Percentiles rank a stretch among this genome's conserved stretches.
Evolutionary conservation across 257 asterid species (phyloP).

Genomic region (Rhazya stricta): DNA sequence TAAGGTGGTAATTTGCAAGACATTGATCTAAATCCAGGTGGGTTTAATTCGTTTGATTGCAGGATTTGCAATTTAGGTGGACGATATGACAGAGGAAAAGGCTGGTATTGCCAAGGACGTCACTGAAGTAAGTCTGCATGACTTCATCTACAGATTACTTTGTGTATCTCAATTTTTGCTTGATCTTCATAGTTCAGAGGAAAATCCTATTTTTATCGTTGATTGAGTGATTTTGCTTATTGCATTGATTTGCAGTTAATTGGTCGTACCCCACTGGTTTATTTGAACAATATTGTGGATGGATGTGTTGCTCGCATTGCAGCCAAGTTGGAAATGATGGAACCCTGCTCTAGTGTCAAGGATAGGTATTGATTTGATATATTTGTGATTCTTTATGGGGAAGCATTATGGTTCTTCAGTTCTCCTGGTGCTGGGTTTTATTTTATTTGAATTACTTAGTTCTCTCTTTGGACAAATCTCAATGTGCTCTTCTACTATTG

Average conservation of each 20-base stretch:
- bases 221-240: not conserved
- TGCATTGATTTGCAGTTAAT: constrained; percentile 53
- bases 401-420: not conserved
- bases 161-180: constrained; percentile 2
- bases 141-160: constrained; percentile 11
- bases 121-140: constrained; percentile 61
- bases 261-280: constrained; percentile 92
- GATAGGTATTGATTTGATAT: constrained; percentile 57
- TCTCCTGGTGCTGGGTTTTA: constrained; percentile 2
- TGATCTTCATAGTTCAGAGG: not conserved
- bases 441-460: not conserved
- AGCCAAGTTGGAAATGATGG: constrained; percentile 95
- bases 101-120: constrained; percentile 84
- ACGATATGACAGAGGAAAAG: constrained; percentile 55
- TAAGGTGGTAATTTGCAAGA: not conserved
- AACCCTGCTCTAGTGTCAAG: constrained; percentile 98
- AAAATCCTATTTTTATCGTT: not conserved
- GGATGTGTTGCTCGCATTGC: constrained; percentile 95
- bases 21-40: not conserved
- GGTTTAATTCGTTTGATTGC: constrained; percentile 25
- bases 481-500: not conserved
- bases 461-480: not conserved
- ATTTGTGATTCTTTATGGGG: not conserved
- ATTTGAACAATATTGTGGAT: constrained; percentile 79
- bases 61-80: constrained; percentile 24